Percentiles rank a stretch among this genome's conserved stretches.
Conservation (phyloP, 2,329 filamentous ascomycete genomes). For the Dothidotthia symphoricarpi region DNA sequence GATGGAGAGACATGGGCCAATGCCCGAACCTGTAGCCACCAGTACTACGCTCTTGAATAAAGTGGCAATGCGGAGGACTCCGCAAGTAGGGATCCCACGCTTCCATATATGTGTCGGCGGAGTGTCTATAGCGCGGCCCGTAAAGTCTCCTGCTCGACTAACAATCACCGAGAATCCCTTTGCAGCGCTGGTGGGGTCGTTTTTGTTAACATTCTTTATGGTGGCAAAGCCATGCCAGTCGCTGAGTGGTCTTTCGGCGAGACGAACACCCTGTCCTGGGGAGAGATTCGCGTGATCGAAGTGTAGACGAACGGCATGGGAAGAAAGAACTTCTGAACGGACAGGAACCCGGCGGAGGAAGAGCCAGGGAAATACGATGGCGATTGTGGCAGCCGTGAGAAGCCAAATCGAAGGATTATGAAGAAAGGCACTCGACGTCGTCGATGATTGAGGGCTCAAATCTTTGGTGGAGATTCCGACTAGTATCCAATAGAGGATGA, state of each 20-base stretch:
- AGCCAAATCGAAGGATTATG: constrained; percentile 61
- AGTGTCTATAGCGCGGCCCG: constrained; percentile 33
- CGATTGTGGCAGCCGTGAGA: constrained; percentile 62
- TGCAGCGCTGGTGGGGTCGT: too few species aligned
- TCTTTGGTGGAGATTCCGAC: constrained; percentile 28
- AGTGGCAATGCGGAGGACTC: constrained; percentile 39
- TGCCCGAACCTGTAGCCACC: constrained; percentile 42
- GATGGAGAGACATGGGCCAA: constrained; percentile 49
- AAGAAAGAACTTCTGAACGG: constrained; percentile 66
- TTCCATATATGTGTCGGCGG: constrained; percentile 38
- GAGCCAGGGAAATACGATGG: constrained; percentile 73
- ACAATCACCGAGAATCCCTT: constrained; percentile 39
- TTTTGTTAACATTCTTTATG: constrained; percentile 37
- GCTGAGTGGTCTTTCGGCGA: constrained; percentile 34
- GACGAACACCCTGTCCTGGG: constrained; percentile 33
- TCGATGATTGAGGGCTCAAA: constrained; percentile 13
- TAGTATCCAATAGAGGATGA: constrained; percentile 40
- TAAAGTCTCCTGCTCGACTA: constrained; percentile 43
- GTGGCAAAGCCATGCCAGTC: constrained; percentile 45
- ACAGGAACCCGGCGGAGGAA: constrained; percentile 68
- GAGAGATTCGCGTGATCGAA: constrained; percentile 37
- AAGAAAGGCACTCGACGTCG: constrained; percentile 24
- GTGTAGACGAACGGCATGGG: constrained; percentile 70
- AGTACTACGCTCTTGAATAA: constrained; percentile 40
- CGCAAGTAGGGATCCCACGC: constrained; percentile 38